Base-by-base conservation (phyloP, 2,329 filamentous ascomycete species). In the Penicillium sp. region DNA sequence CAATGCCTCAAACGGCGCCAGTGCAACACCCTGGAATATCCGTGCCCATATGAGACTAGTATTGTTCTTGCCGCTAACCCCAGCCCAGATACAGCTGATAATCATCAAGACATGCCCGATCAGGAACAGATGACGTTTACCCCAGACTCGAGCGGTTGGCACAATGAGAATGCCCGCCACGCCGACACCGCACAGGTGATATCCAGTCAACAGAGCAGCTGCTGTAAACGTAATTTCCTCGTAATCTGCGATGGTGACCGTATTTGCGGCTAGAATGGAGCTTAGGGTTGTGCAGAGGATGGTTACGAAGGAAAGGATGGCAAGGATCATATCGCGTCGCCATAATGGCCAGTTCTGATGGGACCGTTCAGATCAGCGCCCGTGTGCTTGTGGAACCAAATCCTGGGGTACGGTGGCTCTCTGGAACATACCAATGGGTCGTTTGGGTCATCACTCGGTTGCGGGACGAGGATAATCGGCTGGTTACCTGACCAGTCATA, bases 391-490 rank as follows among this genome's bases (percentile, higher is more conserved):
- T 39, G 19, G 13, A 44, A 43, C 25, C 23, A 25, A 10, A 5
- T 33, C 2, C 5, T 19, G 5, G 15, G 15, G 16, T 25, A 10
- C 60, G 71, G 81, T 82, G 62, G 61, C 41, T 66, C 76, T 53
- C 29, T n/a, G 40, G 19, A 7, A 39, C 69, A 53, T 81, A 87
- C 84, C 64, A 96, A 80, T 31, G 91, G 92, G 74, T 97, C 92
- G 72, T 95, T 93, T 4, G 90, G 91, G 72, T 96, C 91, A 73
- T 96, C 89, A 60, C 88, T 92, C 2, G 93, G 93, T 70, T 97
- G 93, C 5, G 93, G 93, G 5, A 95, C 88, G 33, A 97, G 84
- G 65, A 97, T 89, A 66, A 93, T 89, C 50, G 87, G 85, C 19
- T 82, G 74, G 19, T 81, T 78, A 34, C 89, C 88, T 60, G 81